Percentiles rank a stretch among this genome's conserved stretches.
These are phyloP conservation scores for Collybia sp. DNA, from an alignment of 768 basidiomycete species.

Conservation along the genomic window DNA sequence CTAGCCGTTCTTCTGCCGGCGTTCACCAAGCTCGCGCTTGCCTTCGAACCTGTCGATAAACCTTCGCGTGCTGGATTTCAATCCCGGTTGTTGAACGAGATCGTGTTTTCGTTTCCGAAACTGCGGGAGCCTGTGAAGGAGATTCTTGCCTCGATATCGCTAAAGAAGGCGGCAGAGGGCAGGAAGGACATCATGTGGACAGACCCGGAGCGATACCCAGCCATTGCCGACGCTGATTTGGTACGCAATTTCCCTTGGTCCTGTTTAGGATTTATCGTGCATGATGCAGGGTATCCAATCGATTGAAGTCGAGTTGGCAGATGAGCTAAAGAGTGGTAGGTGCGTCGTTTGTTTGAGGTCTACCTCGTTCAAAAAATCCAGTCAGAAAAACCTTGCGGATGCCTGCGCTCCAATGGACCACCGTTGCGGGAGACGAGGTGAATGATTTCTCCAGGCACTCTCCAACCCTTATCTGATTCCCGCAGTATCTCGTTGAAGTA, in stretches of 20 bases:
- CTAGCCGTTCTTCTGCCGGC: slow-evolving; percentile 71
- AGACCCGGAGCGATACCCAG: slow-evolving; percentile 39
- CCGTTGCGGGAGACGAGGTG: slow-evolving; percentile 69
- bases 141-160: slow-evolving; percentile 50
- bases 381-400: slow-evolving; percentile 70
- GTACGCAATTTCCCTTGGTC: slow-evolving; percentile 33
- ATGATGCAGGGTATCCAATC: slow-evolving; percentile 53
- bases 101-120: slow-evolving; percentile 64
- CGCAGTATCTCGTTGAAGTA: slow-evolving; percentile 77
- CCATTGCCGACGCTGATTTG: slow-evolving; percentile 51
- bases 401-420: slow-evolving; percentile 70
- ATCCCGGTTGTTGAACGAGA: slow-evolving; percentile 64
- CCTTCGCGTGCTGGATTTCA: slow-evolving; percentile 50
- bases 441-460: slow-evolving; percentile 5
- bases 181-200: slow-evolving; percentile 70
- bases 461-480: slow-evolving; percentile 1
- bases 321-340: slow-evolving; percentile 67
- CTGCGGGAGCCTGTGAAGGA: slow-evolving; percentile 50
- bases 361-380: slow-evolving; percentile 18
- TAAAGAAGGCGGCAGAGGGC: slow-evolving; percentile 61
- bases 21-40: slow-evolving; percentile 62
- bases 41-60: slow-evolving; percentile 49
- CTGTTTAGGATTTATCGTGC: no score
- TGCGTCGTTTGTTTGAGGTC: background rate
- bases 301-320: slow-evolving; percentile 65